Evolutionary conservation across 192 early-diverging fungal genomes (phyloP), one percentile per base, ranked within the genome.

Genomic region (Linderina pennispora): DNA sequence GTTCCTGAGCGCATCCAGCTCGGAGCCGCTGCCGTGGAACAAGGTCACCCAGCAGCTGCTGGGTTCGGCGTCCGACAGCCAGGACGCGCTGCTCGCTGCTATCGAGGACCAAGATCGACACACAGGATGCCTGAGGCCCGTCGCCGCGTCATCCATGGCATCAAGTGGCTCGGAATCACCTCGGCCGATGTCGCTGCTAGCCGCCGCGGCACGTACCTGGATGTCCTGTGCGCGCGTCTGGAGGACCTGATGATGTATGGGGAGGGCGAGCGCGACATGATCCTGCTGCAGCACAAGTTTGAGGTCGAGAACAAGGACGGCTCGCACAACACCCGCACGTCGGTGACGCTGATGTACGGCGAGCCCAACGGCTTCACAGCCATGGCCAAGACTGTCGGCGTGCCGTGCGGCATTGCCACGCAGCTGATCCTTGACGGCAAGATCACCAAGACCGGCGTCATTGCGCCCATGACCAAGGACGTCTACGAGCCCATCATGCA

Each of bases 321-420:
- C 25, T 68, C 79, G 17, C 70, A 81, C 67, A 80, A 94, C 76
- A 89, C 88, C 22, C 88, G 90, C 63, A 94, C 88, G 2, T 92
- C 94, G 3, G 97, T 95, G 20, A 73, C 94, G 31, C 70, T 97
- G 41, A 88, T 88, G 64, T 97, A 90, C 69, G 97, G 94, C 50
- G 84, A 88, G 43, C 89, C 90, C 15, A 76, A 77, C 53, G 88
- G 86, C 18, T 85, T 82, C 79, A 80, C 84, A 34, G 94, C 97
- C 28, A 99, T 99, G 97, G 93, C 97, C 43, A 92, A 83, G 57
- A 90, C 92, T 20, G 97, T 99, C 28, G 97, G 97, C 48, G 81
- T 91, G 16, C 97, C 97, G 24, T 94, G 91, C 41, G 97, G 90
- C 60, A 92, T 99, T 79, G 92, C 91, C 21, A 81, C 83, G 10